phyloP scores from a whole-genome alignment of 768 basidiomycete species.

The Trametes punicea region DNA sequence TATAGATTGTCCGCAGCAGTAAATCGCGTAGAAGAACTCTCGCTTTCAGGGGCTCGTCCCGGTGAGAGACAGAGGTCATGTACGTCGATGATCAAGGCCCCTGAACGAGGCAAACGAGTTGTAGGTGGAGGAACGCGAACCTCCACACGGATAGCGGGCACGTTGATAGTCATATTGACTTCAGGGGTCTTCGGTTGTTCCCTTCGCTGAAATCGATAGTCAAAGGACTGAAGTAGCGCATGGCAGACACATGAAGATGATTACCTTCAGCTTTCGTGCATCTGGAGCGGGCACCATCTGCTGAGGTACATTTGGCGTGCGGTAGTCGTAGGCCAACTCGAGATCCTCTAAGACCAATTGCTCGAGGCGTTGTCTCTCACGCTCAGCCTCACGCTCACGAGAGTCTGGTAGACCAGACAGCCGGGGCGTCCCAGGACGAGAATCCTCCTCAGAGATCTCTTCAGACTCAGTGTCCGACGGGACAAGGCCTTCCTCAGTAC shows the following conservation, averaged over 20 bases:
- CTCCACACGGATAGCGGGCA: conserved; percentile 63
- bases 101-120: conserved; percentile 51
- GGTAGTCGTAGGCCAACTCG: conserved; percentile 49
- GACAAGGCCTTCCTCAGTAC: background rate
- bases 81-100: conserved; percentile 63
- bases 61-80: conserved; percentile 46
- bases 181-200: background rate
- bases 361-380: conserved; percentile 45
- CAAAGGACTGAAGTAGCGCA: background rate
- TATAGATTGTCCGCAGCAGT: conserved; percentile 20
- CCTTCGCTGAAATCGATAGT: background rate
- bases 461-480: background rate
- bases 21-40: conserved; percentile 27
- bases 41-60: conserved; percentile 24
- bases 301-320: conserved; percentile 9
- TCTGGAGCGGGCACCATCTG: background rate
- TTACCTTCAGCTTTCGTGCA: conserved; percentile 2
- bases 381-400: conserved; percentile 19
- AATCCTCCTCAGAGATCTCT: conserved; percentile 25
- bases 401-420: conserved; percentile 7
- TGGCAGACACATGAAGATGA: background rate
- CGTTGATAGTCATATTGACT: conserved; percentile 34
- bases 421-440: conserved; percentile 38
- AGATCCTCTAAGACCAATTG: conserved; percentile 57
- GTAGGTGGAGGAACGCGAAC: conserved; percentile 63